phyloP scores from a whole-genome alignment of 1,284 basidiomycete species.

The Pseudomicrostroma phylloplanum region DNA sequence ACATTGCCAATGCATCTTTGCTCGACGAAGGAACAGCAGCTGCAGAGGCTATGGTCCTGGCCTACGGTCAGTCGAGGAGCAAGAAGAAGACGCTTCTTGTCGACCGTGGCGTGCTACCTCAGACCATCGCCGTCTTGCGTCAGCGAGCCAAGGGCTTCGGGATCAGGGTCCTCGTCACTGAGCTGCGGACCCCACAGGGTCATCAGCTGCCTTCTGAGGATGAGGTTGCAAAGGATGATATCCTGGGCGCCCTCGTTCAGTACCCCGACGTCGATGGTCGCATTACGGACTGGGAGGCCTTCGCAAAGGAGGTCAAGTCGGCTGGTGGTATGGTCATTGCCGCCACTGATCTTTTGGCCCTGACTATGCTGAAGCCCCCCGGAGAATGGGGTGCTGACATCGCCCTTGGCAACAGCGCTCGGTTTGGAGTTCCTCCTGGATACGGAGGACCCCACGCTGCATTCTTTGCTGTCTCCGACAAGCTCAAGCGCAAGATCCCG shows the following conservation, averaged over 20 bases:
- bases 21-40: conserved; percentile 49
- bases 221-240: conserved; percentile 60
- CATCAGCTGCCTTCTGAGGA: conserved; percentile 36
- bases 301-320: conserved; percentile 69
- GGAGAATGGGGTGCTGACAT: conserved; percentile 99
- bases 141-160: conserved; percentile 48
- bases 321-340: conserved; percentile 72
- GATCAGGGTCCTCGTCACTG: conserved; percentile 39
- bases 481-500: conserved; percentile 93
- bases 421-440: conserved; percentile 67
- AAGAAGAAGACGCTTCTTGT: conserved; percentile 47
- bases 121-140: conserved; percentile 46
- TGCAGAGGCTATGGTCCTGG: conserved; percentile 49
- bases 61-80: conserved; percentile 32
- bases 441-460: conserved; percentile 61
- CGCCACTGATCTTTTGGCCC: conserved; percentile 83
- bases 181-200: conserved; percentile 37
- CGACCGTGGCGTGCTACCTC: conserved; percentile 44
- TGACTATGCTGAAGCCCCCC: conserved; percentile 88
- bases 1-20: conserved; percentile 58
- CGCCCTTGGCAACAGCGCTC: conserved; percentile 85
- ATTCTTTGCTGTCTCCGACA: conserved; percentile 91
- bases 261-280: conserved; percentile 79
- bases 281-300: conserved; percentile 67
- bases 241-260: conserved; percentile 75